Evolutionary conservation across 495 filamentous ascomycete genomes (phyloP).

Genomic region (Neurospora tetrasperma): DNA sequence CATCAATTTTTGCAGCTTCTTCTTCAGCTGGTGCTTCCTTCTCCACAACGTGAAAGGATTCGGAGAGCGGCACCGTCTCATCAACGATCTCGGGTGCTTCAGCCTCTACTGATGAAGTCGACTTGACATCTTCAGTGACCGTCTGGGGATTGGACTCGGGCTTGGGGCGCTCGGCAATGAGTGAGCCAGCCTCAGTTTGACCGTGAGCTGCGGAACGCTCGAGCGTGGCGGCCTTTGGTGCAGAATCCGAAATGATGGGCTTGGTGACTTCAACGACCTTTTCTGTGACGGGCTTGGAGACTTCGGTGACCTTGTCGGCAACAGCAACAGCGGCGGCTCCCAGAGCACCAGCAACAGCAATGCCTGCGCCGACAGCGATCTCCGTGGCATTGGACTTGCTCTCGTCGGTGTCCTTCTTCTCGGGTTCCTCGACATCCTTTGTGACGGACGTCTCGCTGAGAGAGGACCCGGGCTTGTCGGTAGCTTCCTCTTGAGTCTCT

Average conservation of each 20-base stretch:
- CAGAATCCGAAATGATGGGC: not conserved
- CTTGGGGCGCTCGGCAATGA: conserved; percentile 1
- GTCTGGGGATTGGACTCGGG: conserved; percentile 5
- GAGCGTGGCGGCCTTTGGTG: not conserved
- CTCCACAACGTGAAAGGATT: conserved; percentile 29
- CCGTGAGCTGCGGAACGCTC: not conserved
- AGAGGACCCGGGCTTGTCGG: conserved; percentile 1
- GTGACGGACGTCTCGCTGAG: conserved; percentile 9
- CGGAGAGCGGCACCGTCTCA: conserved; percentile 23
- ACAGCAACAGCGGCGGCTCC: conserved; percentile 14
- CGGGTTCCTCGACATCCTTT: conserved; percentile 2
- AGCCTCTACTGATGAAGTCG: conserved; percentile 4
- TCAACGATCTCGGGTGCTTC: conserved; percentile 24
- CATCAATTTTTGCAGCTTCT: conserved; percentile 16
- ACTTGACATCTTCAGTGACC: conserved; percentile 3
- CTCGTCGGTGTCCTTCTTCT: not conserved
- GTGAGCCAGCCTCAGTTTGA: not conserved
- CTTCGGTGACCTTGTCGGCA: conserved; percentile 9
- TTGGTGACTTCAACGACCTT: conserved; percentile 1
- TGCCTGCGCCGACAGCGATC: conserved; percentile 17
- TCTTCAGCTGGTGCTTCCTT: conserved; percentile 20
- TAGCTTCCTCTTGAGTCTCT: conserved; percentile 2
- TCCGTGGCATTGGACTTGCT: conserved; percentile 10
- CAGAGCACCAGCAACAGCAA: conserved; percentile 10
- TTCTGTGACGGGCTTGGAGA: conserved; percentile 6